Percentiles rank a stretch among this genome's conserved stretches.
Conservation (phyloP, 2,329 filamentous ascomycete genomes). For the Xylariaceae sp. region DNA sequence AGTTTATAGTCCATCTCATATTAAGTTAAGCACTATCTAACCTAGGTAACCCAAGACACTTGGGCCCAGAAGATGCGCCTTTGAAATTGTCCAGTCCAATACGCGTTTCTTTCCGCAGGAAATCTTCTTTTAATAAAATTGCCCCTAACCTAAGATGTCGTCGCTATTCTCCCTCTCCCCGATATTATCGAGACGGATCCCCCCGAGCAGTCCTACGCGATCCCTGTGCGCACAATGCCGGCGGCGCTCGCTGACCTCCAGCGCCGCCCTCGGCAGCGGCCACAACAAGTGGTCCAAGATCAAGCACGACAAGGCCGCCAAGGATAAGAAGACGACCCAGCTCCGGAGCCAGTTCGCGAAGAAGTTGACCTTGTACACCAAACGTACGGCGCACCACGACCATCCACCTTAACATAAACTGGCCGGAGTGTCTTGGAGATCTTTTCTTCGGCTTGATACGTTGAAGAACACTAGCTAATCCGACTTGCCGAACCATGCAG, state of each 20-base stretch:
- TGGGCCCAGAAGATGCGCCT: too few species aligned
- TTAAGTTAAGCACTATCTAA: too few species aligned
- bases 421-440: too few species aligned
- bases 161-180: conserved; percentile 12
- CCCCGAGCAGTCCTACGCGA: conserved; percentile 9
- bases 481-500: conserved; percentile 39
- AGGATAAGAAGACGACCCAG: conserved; percentile 72
- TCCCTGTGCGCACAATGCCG: conserved; percentile 43
- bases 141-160: conserved; percentile 17
- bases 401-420: too few species aligned
- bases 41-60: too few species aligned
- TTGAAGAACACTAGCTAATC: too few species aligned
- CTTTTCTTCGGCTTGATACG: too few species aligned
- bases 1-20: too few species aligned
- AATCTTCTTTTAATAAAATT: background rate
- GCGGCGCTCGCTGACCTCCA: conserved; percentile 46
- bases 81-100: too few species aligned
- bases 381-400: conserved; percentile 55
- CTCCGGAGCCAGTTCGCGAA: conserved; percentile 64
- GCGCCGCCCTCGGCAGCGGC: conserved; percentile 50
- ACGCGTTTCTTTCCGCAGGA: too few species aligned
- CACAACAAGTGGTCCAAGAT: conserved; percentile 97
- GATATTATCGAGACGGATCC: conserved; percentile 5
- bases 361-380: conserved; percentile 69
- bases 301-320: conserved; percentile 86